Percentiles rank a stretch among this genome's conserved stretches.
These are phyloP conservation scores for Blepharisma stoltei DNA, from an alignment of 73 alveolate genomes.

Conservation along the genomic window DNA sequence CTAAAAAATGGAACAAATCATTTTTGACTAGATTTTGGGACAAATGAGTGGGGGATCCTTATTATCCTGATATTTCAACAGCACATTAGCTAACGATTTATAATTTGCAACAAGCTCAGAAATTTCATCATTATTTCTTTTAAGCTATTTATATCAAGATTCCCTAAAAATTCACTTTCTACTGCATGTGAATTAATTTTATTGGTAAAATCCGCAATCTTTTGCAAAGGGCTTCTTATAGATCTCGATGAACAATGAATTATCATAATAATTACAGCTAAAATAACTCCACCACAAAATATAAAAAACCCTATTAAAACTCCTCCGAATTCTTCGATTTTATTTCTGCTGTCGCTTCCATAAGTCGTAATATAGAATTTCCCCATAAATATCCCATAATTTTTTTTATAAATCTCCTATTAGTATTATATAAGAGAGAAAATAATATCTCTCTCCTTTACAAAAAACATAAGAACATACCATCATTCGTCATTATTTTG, in stretches of 20 bases:
- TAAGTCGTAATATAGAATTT: no score
- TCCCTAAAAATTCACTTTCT: background rate
- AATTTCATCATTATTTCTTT: conserved; percentile 7
- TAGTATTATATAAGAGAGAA: no score
- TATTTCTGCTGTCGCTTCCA: background rate
- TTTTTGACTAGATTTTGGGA: no score
- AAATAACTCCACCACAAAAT: background rate
- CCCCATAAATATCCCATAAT: no score
- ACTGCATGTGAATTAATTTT: conserved; percentile 11
- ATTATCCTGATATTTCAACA: background rate
- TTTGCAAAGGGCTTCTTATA: conserved; percentile 5
- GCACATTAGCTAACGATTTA: background rate
- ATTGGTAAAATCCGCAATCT: conserved; percentile 1
- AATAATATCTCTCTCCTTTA: conserved; percentile 7
- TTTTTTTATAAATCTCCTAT: no score
- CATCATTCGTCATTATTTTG: background rate
- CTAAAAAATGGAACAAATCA: no score
- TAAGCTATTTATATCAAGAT: background rate
- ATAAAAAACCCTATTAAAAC: background rate
- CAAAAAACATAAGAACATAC: background rate
- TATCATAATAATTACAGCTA: conserved; percentile 6
- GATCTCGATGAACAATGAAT: conserved; percentile 6
- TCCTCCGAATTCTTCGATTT: background rate
- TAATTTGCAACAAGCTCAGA: conserved; percentile 19
- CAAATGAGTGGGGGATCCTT: no score